A percentile compares a stretch with the other conserved stretches of the same genome.
Conservation (phyloP, 371 early-diverging fungal species). For the Blyttiomyces sp. region DNA sequence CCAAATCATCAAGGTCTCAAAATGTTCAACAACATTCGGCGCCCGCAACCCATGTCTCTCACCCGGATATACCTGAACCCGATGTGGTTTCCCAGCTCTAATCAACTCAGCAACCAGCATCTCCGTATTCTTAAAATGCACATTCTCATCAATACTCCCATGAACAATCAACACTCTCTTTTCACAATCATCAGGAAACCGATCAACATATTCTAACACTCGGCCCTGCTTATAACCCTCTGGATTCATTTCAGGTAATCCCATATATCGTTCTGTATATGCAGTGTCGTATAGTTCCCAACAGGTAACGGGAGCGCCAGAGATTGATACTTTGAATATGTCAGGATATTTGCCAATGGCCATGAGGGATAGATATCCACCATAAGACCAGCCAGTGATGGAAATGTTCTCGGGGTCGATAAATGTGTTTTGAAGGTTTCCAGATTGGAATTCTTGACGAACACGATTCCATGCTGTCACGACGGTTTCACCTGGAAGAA, state of each 20-base stretch:
- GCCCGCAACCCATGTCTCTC: conserved; percentile 76
- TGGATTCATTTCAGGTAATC: conserved; percentile 50
- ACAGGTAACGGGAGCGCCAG: conserved; percentile 74
- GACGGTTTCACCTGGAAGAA: neutral
- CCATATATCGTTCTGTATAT: conserved; percentile 79
- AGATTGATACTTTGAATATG: conserved; percentile 65
- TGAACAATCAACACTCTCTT: conserved; percentile 71
- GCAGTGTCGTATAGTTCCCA: conserved; percentile 62
- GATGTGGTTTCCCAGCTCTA: conserved; percentile 57
- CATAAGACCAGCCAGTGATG: conserved; percentile 24
- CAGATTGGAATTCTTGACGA: neutral
- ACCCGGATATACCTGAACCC: conserved; percentile 65
- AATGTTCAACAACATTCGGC: conserved; percentile 66
- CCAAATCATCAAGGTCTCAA: conserved; percentile 74
- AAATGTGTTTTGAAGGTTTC: neutral
- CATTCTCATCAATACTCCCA: conserved; percentile 81
- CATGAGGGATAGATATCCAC: conserved; percentile 74
- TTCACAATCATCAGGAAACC: conserved; percentile 64
- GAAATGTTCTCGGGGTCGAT: conserved; percentile 3
- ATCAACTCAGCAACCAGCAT: conserved; percentile 55
- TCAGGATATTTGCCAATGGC: conserved; percentile 62
- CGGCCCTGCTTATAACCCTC: conserved; percentile 52
- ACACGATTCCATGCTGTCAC: neutral
- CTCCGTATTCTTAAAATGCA: conserved; percentile 70
- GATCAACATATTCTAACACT: conserved; percentile 51